Conservation (phyloP, 2,329 filamentous ascomycete species). For the Ceratocystis papillata region DNA sequence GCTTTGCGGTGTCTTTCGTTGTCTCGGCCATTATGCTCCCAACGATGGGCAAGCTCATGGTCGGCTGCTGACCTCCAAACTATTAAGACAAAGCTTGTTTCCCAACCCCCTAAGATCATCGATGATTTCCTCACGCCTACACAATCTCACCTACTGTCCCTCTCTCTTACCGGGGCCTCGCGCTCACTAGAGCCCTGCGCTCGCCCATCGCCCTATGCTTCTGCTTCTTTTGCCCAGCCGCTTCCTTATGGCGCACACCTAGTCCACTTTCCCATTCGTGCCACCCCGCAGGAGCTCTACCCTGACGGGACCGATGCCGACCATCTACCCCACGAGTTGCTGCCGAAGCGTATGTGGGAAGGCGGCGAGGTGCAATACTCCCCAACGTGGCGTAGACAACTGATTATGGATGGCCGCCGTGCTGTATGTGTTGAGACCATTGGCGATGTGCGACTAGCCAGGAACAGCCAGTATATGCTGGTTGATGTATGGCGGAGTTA, state of each 20-base stretch:
- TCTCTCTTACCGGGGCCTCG: constrained; percentile 39
- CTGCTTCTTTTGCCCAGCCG: constrained; percentile 20
- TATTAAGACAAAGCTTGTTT: constrained; percentile 8
- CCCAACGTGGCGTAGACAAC: constrained; percentile 27
- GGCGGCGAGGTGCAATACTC: constrained; percentile 59
- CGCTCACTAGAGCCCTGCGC: constrained; percentile 21
- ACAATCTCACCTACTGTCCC: constrained; percentile 53
- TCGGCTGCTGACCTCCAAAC: neutral
- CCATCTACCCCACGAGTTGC: constrained; percentile 58
- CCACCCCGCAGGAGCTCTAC: constrained; percentile 51
- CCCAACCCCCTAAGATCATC: constrained; percentile 31
- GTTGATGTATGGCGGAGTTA: constrained; percentile 44
- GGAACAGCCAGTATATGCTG: constrained; percentile 35
- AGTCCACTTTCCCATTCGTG: constrained; percentile 71
- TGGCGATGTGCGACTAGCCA: constrained; percentile 32
- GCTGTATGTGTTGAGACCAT: constrained; percentile 40
- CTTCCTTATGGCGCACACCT: constrained; percentile 35
- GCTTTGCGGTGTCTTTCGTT: too few relatives aligned
- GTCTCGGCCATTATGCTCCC: constrained; percentile 35
- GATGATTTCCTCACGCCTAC: constrained; percentile 44
- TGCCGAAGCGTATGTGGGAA: constrained; percentile 75
- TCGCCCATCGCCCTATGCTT: constrained; percentile 23
- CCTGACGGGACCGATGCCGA: constrained; percentile 75
- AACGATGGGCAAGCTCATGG: constrained; percentile 14
- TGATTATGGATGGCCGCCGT: constrained; percentile 34